A percentile compares a stretch with the other conserved stretches of the same genome.
Conservation (phyloP, 345 rosid genomes). For the Reutealis trisperma region DNA sequence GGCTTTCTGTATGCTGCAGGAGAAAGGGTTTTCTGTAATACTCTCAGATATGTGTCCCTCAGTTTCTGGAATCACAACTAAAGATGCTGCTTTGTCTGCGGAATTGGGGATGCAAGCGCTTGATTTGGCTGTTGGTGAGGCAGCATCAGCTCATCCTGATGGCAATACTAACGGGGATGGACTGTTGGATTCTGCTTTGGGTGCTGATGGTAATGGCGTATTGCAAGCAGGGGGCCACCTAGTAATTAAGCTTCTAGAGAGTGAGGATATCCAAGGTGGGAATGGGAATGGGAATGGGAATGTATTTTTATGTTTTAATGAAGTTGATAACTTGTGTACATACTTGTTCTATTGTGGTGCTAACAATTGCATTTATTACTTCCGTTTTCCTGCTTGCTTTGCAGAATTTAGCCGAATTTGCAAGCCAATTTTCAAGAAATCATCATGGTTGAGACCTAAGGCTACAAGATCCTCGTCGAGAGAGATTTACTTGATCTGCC, state of each 20-base stretch:
- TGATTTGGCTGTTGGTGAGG: conserved; percentile 71
- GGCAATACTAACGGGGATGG: conserved; percentile 23
- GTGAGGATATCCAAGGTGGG: conserved; percentile 80
- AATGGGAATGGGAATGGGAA: conserved; percentile 19
- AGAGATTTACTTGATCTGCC: conserved; percentile 89
- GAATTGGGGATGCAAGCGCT: conserved; percentile 93
- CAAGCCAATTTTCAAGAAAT: conserved; percentile 76
- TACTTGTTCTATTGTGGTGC: no score
- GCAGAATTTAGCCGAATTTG: conserved; percentile 72
- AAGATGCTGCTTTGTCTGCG: conserved; percentile 75
- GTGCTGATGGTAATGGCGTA: conserved; percentile 47
- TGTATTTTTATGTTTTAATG: neutral
- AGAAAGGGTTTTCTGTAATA: conserved; percentile 72
- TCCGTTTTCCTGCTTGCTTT: conserved; percentile 16
- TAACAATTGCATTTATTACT: neutral
- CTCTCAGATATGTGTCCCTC: conserved; percentile 92
- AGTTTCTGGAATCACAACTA: conserved; percentile 81
- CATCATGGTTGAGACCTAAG: conserved; percentile 91
- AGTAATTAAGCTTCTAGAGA: conserved; percentile 86
- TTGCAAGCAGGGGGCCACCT: conserved; percentile 74
- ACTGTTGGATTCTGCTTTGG: conserved; percentile 8
- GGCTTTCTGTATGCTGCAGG: conserved; percentile 43
- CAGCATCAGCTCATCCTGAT: conserved; percentile 36
- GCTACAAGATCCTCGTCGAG: conserved; percentile 93
- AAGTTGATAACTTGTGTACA: neutral